Conservation (phyloP, 192 early-diverging fungal genomes). For the Rhizoclosmatium globosum region DNA sequence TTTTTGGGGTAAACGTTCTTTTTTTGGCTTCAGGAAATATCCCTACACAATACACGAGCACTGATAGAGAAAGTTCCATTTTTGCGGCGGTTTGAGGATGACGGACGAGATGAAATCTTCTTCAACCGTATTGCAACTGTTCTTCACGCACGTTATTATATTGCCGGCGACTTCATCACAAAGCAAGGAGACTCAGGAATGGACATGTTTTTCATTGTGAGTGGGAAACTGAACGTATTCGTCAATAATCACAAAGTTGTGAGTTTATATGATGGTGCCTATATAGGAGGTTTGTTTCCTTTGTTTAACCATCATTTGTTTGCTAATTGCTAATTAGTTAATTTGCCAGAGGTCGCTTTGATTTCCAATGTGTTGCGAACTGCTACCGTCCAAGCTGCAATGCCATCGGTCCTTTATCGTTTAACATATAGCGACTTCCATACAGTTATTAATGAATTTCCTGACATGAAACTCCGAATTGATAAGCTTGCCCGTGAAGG, state of each 20-base stretch:
- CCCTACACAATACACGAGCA: conserved; percentile 48
- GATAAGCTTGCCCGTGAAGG: conserved; percentile 10
- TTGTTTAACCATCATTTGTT: too few relatives aligned
- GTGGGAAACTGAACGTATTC: conserved; percentile 49
- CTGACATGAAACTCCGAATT: conserved; percentile 18
- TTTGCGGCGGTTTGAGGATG: conserved; percentile 44
- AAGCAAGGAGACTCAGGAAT: conserved; percentile 44
- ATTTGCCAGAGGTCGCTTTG: neutral
- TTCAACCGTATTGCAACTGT: conserved; percentile 47
- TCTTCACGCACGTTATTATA: conserved; percentile 31
- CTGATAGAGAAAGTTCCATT: conserved; percentile 58
- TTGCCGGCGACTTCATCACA: conserved; percentile 30
- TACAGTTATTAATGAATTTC: conserved; percentile 14
- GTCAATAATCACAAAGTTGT: conserved; percentile 45
- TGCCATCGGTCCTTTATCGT: conserved; percentile 21
- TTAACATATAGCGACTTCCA: conserved; percentile 17
- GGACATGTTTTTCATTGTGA: conserved; percentile 61
- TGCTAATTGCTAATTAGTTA: neutral
- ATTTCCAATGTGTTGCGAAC: neutral
- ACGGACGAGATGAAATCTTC: conserved; percentile 58
- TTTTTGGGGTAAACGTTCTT: too few relatives aligned
- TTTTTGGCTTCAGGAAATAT: conserved; percentile 44
- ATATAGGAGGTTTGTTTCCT: conserved; percentile 20
- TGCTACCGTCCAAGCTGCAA: conserved; percentile 19
- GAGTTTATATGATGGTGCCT: conserved; percentile 33